phyloP scores from a whole-genome alignment of 495 filamentous ascomycete genomes.

The Venustampulla echinocandica region DNA sequence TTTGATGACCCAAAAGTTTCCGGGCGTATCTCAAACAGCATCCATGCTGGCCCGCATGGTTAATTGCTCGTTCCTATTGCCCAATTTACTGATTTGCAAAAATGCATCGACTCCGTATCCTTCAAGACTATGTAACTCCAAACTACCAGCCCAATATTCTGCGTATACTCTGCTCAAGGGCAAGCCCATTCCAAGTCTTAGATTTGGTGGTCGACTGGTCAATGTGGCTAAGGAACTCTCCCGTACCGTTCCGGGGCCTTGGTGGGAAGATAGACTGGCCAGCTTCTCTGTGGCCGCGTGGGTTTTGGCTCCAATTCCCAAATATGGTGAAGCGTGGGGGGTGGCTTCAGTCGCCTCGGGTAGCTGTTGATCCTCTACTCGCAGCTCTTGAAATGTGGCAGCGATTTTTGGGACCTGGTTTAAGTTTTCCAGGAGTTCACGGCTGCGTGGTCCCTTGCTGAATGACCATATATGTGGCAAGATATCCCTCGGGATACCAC shows the following conservation, averaged over 20 bases:
- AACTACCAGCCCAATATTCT: slow-evolving; percentile 94
- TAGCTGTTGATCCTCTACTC: slow-evolving; percentile 35
- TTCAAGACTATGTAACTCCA: slow-evolving; percentile 88
- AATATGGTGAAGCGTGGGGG: neutral
- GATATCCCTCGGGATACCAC: slow-evolving; percentile 76
- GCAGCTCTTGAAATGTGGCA: slow-evolving; percentile 86
- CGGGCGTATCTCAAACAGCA: slow-evolving; percentile 51
- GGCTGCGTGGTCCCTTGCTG: slow-evolving; percentile 74
- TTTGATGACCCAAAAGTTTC: no score
- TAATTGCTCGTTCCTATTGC: slow-evolving; percentile 97
- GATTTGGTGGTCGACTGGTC: slow-evolving; percentile 72
- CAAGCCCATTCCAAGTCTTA: slow-evolving; percentile 86
- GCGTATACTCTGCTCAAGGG: slow-evolving; percentile 93
- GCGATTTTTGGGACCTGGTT: slow-evolving; percentile 84
- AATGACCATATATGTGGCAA: slow-evolving; percentile 95
- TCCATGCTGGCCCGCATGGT: slow-evolving; percentile 83
- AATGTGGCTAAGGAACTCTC: slow-evolving; percentile 60
- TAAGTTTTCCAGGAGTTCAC: slow-evolving; percentile 69
- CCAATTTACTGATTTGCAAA: slow-evolving; percentile 90
- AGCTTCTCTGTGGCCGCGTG: slow-evolving; percentile 2
- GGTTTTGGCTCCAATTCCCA: neutral
- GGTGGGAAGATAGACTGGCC: no score
- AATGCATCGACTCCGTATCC: slow-evolving; percentile 98
- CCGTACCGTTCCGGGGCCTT: slow-evolving; percentile 3
- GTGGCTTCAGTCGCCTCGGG: neutral